Conservation (phyloP, 139 green algal species). For the Volvox reticuliferus region DNA sequence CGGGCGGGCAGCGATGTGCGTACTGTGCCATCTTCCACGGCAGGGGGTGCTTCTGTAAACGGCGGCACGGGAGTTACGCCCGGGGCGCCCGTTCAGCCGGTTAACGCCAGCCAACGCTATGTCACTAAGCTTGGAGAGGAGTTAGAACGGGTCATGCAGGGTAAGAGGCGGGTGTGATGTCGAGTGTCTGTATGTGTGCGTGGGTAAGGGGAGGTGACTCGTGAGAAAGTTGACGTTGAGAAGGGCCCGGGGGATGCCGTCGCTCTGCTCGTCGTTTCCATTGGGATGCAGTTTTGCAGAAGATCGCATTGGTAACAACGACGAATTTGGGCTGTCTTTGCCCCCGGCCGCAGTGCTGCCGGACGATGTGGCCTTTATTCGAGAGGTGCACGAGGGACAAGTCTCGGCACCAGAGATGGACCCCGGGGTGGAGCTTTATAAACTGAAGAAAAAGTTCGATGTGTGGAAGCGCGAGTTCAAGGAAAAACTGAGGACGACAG, state of each 20-base stretch:
- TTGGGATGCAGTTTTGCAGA: no score
- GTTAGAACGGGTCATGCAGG: conserved; percentile 59
- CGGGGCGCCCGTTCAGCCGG: neutral
- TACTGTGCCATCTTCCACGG: neutral
- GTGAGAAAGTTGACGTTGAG: no score
- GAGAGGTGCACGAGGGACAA: conserved; percentile 62
- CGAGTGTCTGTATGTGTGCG: no score
- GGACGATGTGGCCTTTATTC: conserved; percentile 71
- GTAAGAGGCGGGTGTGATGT: conserved; percentile 6
- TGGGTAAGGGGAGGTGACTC: no score
- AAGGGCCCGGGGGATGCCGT: no score
- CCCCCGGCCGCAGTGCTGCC: conserved; percentile 55
- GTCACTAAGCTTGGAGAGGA: conserved; percentile 55
- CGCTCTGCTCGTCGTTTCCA: no score
- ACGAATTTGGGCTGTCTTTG: no score
- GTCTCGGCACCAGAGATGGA: conserved; percentile 68
- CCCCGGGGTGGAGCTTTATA: conserved; percentile 64
- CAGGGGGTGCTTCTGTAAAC: neutral
- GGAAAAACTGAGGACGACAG: conserved; percentile 49
- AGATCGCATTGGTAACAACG: no score
- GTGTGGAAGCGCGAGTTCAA: conserved; percentile 75
- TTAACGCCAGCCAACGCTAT: conserved; percentile 40
- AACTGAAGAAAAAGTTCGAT: conserved; percentile 70
- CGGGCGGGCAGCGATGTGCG: neutral
- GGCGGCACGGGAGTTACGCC: neutral